Evolutionary conservation across 2,329 filamentous ascomycete species (phyloP), one percentile per base, ranked within the genome.

Genomic region (Penicillium sp.): DNA sequence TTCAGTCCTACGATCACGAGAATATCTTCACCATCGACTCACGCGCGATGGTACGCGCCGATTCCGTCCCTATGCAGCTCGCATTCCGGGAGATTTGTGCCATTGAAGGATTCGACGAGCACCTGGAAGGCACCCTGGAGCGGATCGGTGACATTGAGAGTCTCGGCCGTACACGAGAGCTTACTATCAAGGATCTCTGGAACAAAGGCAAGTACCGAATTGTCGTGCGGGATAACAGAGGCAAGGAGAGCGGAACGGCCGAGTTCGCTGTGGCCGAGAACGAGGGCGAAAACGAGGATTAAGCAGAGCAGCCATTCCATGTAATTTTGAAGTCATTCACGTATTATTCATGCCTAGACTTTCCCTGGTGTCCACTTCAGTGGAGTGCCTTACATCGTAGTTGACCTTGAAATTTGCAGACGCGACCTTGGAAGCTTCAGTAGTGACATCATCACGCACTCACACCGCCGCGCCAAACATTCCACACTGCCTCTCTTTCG

Each of bases 11-110:
- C 68, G 94, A 99, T 74, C 90, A 94, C 58, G 84, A 94, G 54
- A 97, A 97, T 68, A 84, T 99, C 52, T 97, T 97, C 75, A 94
- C 90, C 56, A 97, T 99, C 65, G 93, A 95, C 54, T 90, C 87
- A 51, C 82, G 83, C 33, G 91, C 92, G 13, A 88, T 89, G 69
- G 94, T 99, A 7, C 86, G 94, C 40, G 94, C 94, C 1, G 93
- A 95, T 70, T 93, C 88, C 1, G 93, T 99, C 21, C 94, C 94
- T 2, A 99, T 99, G 94, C 91, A 96, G 72, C 85, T 86, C 42
- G 94, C 94, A 0, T 96, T 99, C 73, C 83, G 85, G 51, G 85
- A 92, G 64, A 92, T 99, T 10, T 96, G 91, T 68, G 71, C 77
- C 3, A 74, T 87, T 61, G 81, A 84, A 3, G 89, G 89, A 5